Base-by-base conservation (phyloP, 2,329 filamentous ascomycete species). In the Monosporascus sp. region DNA sequence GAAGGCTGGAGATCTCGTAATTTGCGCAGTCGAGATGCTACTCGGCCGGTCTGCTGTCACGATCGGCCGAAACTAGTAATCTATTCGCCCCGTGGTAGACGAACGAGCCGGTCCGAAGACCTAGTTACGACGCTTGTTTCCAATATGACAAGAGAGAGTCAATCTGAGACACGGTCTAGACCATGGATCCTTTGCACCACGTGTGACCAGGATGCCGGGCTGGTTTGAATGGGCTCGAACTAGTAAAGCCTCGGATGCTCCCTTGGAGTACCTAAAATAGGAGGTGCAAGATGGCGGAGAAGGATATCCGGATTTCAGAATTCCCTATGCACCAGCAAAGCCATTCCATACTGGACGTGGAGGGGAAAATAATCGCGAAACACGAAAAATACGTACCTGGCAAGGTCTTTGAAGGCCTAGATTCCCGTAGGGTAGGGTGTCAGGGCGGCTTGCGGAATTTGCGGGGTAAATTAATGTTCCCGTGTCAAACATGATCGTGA, bases 351-450 rank as follows among this genome's bases (percentile, higher is more conserved):
- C n/a, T 14, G 4, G 8, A 16, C 8, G 19, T 9, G 7, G 6
- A 50, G 1, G 14, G 31, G 17, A 27, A 50, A 41, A 16, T 11
- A 22, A 22, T n/a, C 7, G 9, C 7, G 49, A 44, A 44, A 44
- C 48, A 14, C 20, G 50, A 37, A 44, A 22, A 48, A 22, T 49
- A 63, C 65, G 55, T 64, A 68, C 66, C 61, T 68, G 49, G 64
- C 62, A 53, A 69, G 63, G 54, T 68, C 65, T 55, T 56, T 60
- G 53, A 67, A 68, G 59, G 66, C 65, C 67, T 69, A 64, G 63
- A 61, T 54, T 17, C 22, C 37, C 24, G 48, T 20, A 55, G 47
- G 55, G 31, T 17, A 48, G 55, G 22, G 43, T 52, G 58, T 65
- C 58, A 65, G 62, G 56, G 35, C 22, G 50, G 27, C 40, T 38